A percentile compares a stretch with the other conserved stretches of the same genome.
Evolutionary conservation across 2,329 filamentous ascomycete species (phyloP).

Genomic region (Pyrenophora tritici-repentis): DNA sequence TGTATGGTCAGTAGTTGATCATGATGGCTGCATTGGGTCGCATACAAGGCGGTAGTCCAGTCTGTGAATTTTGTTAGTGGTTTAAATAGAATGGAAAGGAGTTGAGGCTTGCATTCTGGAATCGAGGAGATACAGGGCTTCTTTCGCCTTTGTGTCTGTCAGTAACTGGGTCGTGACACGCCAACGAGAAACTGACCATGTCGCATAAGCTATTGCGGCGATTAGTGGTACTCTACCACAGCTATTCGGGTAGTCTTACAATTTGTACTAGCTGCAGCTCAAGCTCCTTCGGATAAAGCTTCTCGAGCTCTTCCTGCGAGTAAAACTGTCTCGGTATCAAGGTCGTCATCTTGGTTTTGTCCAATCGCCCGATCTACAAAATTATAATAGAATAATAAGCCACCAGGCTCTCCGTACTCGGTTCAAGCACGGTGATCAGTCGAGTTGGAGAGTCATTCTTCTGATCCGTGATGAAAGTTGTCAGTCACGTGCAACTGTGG

Average conservation of each 20-base stretch:
- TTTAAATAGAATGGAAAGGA: background rate
- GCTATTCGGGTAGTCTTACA: conserved; percentile 48
- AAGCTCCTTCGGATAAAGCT: conserved; percentile 79
- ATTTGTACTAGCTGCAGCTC: conserved; percentile 90
- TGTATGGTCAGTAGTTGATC: conserved; percentile 26
- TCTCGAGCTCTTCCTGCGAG: conserved; percentile 75
- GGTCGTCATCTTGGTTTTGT: conserved; percentile 68
- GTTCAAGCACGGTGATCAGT: background rate
- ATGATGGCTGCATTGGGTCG: background rate
- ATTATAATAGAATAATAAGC: background rate
- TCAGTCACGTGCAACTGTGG: conserved; percentile 29
- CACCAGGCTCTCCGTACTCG: background rate
- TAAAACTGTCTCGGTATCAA: conserved; percentile 77
- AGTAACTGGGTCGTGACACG: background rate
- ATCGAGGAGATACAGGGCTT: conserved; percentile 84
- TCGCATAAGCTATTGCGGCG: conserved; percentile 40
- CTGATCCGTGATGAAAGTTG: background rate
- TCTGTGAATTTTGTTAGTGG: conserved; percentile 21
- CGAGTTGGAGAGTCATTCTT: too few species aligned
- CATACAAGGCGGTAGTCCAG: conserved; percentile 43
- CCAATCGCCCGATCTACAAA: background rate
- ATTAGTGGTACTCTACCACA: conserved; percentile 10
- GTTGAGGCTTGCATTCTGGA: conserved; percentile 69
- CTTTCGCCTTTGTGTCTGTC: conserved; percentile 62
- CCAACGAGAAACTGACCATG: conserved; percentile 39